Base-by-base conservation (phyloP, 2,329 filamentous ascomycete genomes). In the Fusarium sp. region DNA sequence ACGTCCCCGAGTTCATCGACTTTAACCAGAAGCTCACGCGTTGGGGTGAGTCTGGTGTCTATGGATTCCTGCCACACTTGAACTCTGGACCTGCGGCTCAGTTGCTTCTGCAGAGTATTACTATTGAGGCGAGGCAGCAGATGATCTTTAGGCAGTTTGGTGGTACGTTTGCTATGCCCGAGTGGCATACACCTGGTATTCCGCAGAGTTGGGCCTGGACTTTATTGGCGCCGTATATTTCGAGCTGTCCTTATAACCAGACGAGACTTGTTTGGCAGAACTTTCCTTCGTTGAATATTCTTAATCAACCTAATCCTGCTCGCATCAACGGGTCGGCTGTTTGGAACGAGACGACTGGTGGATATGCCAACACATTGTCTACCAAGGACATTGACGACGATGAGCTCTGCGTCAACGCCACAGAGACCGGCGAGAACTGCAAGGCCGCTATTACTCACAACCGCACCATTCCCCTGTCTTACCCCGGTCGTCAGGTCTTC, bases 191-290 rank as follows among this genome's bases (percentile, higher is more conserved):
- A 76, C 86, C 90, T 10, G 93, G 93, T 42, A 90, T 95, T 29
- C 93, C 93, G 0, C 94, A 97, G 80, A 93, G 91, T 0, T 97
- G 93, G 93, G 89, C 91, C 0, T 97, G 94, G 94, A 92, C 93
- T 0, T 86, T 94, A 27, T 85, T 96, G 8, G 93, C 94, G 1
- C 94, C 93, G 0, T 94, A 94, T 81, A 95, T 97, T 80, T 90
- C 89, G 39, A 91, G 87, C 9, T 97, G 94, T 80, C 93, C 94
- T 0, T 83, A 82, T 46, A 89, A 92, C 79, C 90, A 91, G 73
- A 95, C 93, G 2, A 89, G 93, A 11, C 84, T 97, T 35, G 87
- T 90, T 29, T 97, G 94, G 93, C 92, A 95, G 79, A 97, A 97
- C 84, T 95, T 93, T 83, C 94, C 93, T 0, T 86, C 88, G 0